Evolutionary conservation across 306 rosid genomes (phyloP), one percentile per base, ranked within the genome.

Genomic region (Pyrus communis): DNA sequence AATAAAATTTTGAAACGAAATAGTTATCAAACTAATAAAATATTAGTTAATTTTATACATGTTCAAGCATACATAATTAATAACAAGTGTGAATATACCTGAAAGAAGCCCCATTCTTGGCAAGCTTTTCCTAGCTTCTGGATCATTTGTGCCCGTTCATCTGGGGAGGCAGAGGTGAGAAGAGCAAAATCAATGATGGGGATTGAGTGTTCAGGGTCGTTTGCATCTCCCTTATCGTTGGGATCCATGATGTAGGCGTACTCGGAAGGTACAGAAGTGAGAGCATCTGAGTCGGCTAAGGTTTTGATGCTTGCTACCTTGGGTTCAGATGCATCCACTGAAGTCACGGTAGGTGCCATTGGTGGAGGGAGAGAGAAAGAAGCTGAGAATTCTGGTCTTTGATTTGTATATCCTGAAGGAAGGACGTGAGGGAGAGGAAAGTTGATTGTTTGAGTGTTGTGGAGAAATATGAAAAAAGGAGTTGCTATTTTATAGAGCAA

Each of bases 41-140:
- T 35, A 7, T 35, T 35, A 35, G 9, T 35, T 35, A 35, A 7
- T 35, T 35, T 35, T 35, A 35, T 35, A 35, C 9, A 7, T 35
- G 40, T 35, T 35, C 9, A 1, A 35, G 40, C 40, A 35, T 35
- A 35, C 45, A 40, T 40, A 40, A 40, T 30, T 51, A 51, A 51
- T 55, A 3, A 21, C 11, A 7, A 7, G 40, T 11, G 14, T 25
- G 66, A 23, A 22, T 2, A 10, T 79, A 84, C 87, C 74, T 58
- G 60, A 79, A 83, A 86, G 68, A 74, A 76, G 33, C 89, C 85
- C 89, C 84, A 86, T 14, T 81, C 80, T 11, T 64, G 31, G 59
- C 84, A 83, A n/a, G 82, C 84, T 65, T 54, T 69, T 30, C 73
- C 80, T 9, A 86, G 84, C 10, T 83, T 77, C 11, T 72, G 71